A percentile compares a stretch with the other conserved stretches of the same genome.
Conservation (phyloP, 257 asterid species). For the Salvia miltiorrhiza region DNA sequence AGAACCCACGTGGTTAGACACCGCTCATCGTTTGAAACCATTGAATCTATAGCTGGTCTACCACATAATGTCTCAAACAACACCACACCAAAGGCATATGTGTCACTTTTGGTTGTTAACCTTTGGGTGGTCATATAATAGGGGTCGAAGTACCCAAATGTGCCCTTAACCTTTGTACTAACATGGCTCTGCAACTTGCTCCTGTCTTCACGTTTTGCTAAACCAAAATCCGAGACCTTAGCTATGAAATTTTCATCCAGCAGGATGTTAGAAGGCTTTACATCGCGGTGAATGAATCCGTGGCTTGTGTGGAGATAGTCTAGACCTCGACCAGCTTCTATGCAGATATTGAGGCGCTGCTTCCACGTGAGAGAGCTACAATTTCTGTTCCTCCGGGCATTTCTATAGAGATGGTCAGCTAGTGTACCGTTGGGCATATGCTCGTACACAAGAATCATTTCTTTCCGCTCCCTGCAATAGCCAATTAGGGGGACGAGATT, state of each 20-base stretch:
- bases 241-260: not conserved
- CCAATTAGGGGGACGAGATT: constrained; percentile 12
- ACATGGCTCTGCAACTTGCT: constrained; percentile 3
- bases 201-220: constrained; percentile 8
- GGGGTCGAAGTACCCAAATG: constrained; percentile 11
- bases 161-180: constrained; percentile 3
- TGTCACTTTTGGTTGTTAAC: not conserved
- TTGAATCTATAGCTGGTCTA: constrained; percentile 43
- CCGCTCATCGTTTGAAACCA: constrained; percentile 31
- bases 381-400: no score
- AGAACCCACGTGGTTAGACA: constrained; percentile 40
- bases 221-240: constrained; percentile 9
- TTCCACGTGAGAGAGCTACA: not conserved
- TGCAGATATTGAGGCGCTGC: constrained; percentile 1
- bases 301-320: constrained; percentile 6
- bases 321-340: not conserved
- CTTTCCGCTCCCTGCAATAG: constrained; percentile 3
- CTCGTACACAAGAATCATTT: constrained; percentile 19
- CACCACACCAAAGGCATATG: constrained; percentile 29
- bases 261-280: not conserved
- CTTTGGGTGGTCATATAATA: not conserved
- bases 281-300: not conserved
- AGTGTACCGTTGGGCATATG: constrained; percentile 14
- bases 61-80: constrained; percentile 51
- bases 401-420: constrained; percentile 4